Percentiles rank a stretch among this genome's conserved stretches.
Evolutionary conservation across 192 early-diverging fungal species (phyloP).

Genomic region (Coemansia sp.): DNA sequence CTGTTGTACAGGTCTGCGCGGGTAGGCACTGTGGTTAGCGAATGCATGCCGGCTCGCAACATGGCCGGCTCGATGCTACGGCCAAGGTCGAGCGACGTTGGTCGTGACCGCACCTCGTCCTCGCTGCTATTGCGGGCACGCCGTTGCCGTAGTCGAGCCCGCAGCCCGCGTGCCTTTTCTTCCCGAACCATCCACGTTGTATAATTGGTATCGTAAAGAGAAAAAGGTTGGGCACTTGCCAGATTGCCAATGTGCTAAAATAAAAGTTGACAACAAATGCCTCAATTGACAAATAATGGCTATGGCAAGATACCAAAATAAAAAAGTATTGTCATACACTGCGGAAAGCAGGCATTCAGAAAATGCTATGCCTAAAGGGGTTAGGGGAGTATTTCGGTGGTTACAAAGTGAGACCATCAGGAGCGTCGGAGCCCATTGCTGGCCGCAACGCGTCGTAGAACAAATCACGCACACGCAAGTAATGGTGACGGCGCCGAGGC

Average conservation of each 20-base stretch:
- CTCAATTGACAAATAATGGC: neutral
- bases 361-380: slow-evolving; percentile 1
- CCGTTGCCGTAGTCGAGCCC: slow-evolving; percentile 47
- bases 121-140: slow-evolving; percentile 44
- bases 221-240: neutral
- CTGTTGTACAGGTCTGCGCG: slow-evolving; percentile 13
- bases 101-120: slow-evolving; percentile 43
- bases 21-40: slow-evolving; percentile 35
- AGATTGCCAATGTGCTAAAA: neutral
- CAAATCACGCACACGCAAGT: slow-evolving; percentile 62
- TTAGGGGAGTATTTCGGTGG: neutral
- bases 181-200: slow-evolving; percentile 26
- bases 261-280: neutral
- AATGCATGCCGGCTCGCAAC: slow-evolving; percentile 33
- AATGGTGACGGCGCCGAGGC: slow-evolving; percentile 61
- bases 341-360: neutral
- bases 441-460: slow-evolving; percentile 65
- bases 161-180: slow-evolving; percentile 47
- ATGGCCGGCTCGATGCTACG: slow-evolving; percentile 14
- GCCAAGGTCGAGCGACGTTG: slow-evolving; percentile 41
- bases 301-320: too few relatives aligned
- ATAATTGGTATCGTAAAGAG: neutral
- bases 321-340: too few relatives aligned
- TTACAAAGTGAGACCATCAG: slow-evolving; percentile 14
- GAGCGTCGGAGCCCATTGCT: slow-evolving; percentile 25